These are phyloP conservation scores for Globisporangium sylvaticum DNA, from an alignment of 352 stramenopile genomes.

Conservation along the genomic window DNA sequence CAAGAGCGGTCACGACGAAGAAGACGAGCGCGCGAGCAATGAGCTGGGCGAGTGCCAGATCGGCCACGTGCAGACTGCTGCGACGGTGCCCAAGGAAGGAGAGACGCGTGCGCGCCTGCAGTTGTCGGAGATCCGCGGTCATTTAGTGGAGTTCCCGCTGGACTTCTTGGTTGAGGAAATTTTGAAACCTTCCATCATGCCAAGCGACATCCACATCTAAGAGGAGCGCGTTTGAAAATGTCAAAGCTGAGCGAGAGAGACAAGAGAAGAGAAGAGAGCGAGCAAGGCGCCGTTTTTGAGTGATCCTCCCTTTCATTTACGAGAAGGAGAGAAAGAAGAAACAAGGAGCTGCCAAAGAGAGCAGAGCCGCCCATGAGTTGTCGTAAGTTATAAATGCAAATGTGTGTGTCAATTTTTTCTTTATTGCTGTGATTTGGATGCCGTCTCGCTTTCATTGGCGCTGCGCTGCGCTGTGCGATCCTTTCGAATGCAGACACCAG, in stretches of 20 bases:
- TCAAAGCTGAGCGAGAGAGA: background rate
- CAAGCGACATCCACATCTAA: constrained; percentile 86
- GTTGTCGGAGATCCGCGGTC: constrained; percentile 78
- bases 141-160: constrained; percentile 82
- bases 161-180: constrained; percentile 85
- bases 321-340: constrained; percentile 5
- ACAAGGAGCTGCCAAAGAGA: background rate
- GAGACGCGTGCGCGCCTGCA: constrained; percentile 65
- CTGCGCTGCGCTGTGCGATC: background rate
- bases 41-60: constrained; percentile 78
- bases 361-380: constrained; percentile 4
- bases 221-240: background rate
- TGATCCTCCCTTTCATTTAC: background rate
- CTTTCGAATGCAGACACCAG: background rate
- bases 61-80: constrained; percentile 76
- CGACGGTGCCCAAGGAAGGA: constrained; percentile 75
- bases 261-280: background rate
- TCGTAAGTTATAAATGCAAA: constrained; percentile 12
- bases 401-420: constrained; percentile 5
- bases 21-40: constrained; percentile 28
- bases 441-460: background rate
- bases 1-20: constrained; percentile 31
- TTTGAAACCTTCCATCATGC: constrained; percentile 78
- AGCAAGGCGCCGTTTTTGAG: constrained; percentile 5
- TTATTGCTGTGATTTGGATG: background rate